A percentile compares a stretch with the other conserved stretches of the same genome.
Conservation (phyloP, 2,329 filamentous ascomycete species). For the Calonectria naviculata region DNA sequence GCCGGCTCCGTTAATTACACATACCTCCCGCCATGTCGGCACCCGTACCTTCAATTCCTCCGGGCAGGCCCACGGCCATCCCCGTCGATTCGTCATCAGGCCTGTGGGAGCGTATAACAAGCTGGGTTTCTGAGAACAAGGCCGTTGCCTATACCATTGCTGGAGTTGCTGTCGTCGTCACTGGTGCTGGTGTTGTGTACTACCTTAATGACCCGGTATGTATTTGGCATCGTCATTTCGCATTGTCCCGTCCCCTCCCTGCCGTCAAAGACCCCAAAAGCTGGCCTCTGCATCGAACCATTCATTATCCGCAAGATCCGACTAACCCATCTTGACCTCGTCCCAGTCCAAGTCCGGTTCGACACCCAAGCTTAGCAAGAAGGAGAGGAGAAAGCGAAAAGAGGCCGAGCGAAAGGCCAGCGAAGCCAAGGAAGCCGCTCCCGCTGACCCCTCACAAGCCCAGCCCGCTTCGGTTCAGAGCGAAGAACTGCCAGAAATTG, state of each 20-base stretch:
- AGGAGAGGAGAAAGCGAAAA: constrained; percentile 89
- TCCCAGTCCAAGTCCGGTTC: constrained; percentile 59
- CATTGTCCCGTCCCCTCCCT: constrained; percentile 14
- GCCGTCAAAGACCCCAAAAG: constrained; percentile 7
- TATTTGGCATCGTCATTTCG: constrained; percentile 20
- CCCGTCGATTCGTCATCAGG: constrained; percentile 71
- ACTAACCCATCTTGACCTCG: constrained; percentile 26
- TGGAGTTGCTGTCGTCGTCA: constrained; percentile 91
- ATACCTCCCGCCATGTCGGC: constrained; percentile 52
- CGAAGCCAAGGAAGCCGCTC: constrained; percentile 52
- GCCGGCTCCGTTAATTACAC: constrained; percentile 36
- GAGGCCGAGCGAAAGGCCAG: constrained; percentile 74
- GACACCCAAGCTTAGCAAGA: constrained; percentile 84
- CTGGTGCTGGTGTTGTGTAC: constrained; percentile 91
- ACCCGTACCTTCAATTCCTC: constrained; percentile 61
- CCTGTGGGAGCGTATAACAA: constrained; percentile 89
- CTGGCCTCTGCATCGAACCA: constrained; percentile 32
- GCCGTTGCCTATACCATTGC: constrained; percentile 95
- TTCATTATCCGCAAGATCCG: constrained; percentile 15
- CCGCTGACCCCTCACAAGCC: constrained; percentile 50
- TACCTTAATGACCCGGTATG: constrained; percentile 76
- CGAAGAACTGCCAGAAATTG: constrained; percentile 76
- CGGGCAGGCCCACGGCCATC: constrained; percentile 56
- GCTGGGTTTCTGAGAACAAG: constrained; percentile 96
- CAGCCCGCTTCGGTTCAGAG: constrained; percentile 65